Conservation (phyloP, 306 rosid species). For the Echinosophora koreensis region DNA sequence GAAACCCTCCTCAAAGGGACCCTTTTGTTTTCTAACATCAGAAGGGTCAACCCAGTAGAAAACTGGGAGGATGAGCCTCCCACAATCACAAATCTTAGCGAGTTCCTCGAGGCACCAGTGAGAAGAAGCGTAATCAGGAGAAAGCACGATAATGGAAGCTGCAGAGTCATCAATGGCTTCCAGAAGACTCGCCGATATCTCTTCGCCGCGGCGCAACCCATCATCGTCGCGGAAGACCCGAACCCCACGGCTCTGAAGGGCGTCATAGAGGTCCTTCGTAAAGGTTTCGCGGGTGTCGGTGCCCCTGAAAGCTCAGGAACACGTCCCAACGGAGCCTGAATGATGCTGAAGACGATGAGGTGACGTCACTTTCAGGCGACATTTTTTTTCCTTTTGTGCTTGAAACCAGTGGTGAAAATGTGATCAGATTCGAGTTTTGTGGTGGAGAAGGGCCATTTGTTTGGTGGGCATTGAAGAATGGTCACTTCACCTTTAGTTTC, state of each 20-base stretch:
- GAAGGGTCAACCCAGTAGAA: constrained; percentile 61
- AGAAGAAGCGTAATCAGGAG: constrained; percentile 55
- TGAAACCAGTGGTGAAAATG: too few species aligned
- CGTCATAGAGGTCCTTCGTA: constrained; percentile 42
- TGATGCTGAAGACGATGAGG: constrained; percentile 26
- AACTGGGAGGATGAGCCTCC: constrained; percentile 59
- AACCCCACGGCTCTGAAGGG: constrained; percentile 45
- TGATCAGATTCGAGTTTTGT: too few species aligned
- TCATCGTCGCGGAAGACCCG: constrained; percentile 62
- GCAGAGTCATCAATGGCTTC: constrained; percentile 73
- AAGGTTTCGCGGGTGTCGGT: constrained; percentile 52
- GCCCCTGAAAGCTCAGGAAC: constrained; percentile 68
- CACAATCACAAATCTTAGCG: constrained; percentile 55
- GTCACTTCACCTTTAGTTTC: too few species aligned
- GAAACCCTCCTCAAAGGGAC: constrained; percentile 53
- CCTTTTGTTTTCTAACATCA: constrained; percentile 57
- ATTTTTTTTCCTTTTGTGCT: too few species aligned
- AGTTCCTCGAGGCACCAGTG: constrained; percentile 65
- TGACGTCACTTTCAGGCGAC: constrained; percentile 31
- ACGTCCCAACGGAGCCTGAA: constrained; percentile 70
- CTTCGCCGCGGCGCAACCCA: constrained; percentile 55
- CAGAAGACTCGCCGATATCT: constrained; percentile 52
- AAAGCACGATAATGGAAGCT: constrained; percentile 58
- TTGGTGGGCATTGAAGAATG: too few species aligned
- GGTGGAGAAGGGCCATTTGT: too few species aligned